Conservation (phyloP, 2,329 filamentous ascomycete species). For the Xylariales sp. region DNA sequence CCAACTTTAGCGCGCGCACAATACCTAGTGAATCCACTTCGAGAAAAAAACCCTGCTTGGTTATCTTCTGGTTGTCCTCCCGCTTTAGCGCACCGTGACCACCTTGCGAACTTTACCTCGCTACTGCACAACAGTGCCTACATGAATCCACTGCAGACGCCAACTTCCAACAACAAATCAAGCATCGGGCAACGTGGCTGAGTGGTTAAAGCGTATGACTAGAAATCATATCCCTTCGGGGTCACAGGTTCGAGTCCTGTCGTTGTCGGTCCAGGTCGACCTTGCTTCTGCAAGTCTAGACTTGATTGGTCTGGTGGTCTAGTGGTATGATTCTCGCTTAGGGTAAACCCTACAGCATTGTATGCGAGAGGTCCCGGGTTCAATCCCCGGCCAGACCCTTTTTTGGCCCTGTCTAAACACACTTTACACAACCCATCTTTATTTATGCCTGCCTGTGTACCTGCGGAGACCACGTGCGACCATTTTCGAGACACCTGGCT, state of each 20-base stretch:
- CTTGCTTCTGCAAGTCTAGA: not conserved
- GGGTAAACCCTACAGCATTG: conserved; percentile 54
- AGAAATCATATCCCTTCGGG: conserved; percentile 42
- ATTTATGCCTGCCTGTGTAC: too few species aligned
- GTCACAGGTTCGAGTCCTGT: conserved; percentile 42
- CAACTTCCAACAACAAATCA: not conserved
- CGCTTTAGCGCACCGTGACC: too few species aligned
- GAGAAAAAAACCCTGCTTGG: too few species aligned
- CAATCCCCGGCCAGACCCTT: conserved; percentile 54
- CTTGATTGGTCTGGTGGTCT: conserved; percentile 65
- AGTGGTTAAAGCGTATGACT: conserved; percentile 42
- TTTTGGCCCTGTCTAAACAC: conserved; percentile 21
- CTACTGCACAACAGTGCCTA: not conserved
- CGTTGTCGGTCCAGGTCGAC: conserved; percentile 29
- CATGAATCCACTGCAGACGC: not conserved
- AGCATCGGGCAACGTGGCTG: conserved; percentile 37
- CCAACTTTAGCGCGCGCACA: too few species aligned
- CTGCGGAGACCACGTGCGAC: not conserved
- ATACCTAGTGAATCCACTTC: too few species aligned
- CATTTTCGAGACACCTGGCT: too few species aligned
- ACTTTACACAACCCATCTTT: not conserved
- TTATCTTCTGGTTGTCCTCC: too few species aligned
- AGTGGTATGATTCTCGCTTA: conserved; percentile 80
- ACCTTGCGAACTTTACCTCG: not conserved
- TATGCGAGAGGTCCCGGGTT: conserved; percentile 58